Percentiles rank a stretch among this genome's conserved stretches.
Conservation (phyloP, 2,329 filamentous ascomycete species). For the Sporothrix brunneoviolacea region DNA sequence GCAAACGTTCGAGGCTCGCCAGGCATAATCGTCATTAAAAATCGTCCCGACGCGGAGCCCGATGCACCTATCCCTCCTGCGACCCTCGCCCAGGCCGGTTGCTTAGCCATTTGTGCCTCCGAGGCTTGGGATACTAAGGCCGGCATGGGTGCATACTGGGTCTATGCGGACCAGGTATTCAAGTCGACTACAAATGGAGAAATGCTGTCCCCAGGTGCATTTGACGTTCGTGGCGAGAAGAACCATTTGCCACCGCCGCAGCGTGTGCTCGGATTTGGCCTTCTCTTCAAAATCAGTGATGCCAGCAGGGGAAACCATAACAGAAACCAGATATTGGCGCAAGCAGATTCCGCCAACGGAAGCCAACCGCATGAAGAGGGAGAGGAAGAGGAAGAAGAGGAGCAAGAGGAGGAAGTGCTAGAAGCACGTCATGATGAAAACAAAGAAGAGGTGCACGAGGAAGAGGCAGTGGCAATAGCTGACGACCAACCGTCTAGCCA, state of each 20-base stretch:
- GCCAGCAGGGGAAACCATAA: conserved; percentile 76
- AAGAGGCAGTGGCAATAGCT: not conserved
- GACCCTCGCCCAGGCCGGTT: conserved; percentile 84
- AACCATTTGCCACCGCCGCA: conserved; percentile 86
- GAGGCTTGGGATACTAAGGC: conserved; percentile 95
- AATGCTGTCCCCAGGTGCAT: conserved; percentile 69
- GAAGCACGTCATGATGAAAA: conserved; percentile 23
- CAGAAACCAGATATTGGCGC: conserved; percentile 63
- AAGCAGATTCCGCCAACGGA: conserved; percentile 24
- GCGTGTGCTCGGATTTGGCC: conserved; percentile 76
- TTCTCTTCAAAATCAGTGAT: conserved; percentile 83
- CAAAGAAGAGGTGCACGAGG: not conserved
- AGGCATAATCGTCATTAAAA: conserved; percentile 77
- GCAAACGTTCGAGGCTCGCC: conserved; percentile 81
- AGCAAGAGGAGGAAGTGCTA: conserved; percentile 19
- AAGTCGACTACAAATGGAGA: conserved; percentile 78
- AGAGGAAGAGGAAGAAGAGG: conserved; percentile 16
- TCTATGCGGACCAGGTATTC: conserved; percentile 79
- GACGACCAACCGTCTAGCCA: too few relatives aligned
- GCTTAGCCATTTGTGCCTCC: conserved; percentile 75
- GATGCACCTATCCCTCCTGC: conserved; percentile 87
- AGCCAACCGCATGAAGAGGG: conserved; percentile 18
- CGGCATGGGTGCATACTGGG: conserved; percentile 95
- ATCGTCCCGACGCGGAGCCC: conserved; percentile 60
- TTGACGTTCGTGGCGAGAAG: conserved; percentile 79